Base-by-base conservation (phyloP, 2,329 filamentous ascomycete species). In the Cytospora mali region DNA sequence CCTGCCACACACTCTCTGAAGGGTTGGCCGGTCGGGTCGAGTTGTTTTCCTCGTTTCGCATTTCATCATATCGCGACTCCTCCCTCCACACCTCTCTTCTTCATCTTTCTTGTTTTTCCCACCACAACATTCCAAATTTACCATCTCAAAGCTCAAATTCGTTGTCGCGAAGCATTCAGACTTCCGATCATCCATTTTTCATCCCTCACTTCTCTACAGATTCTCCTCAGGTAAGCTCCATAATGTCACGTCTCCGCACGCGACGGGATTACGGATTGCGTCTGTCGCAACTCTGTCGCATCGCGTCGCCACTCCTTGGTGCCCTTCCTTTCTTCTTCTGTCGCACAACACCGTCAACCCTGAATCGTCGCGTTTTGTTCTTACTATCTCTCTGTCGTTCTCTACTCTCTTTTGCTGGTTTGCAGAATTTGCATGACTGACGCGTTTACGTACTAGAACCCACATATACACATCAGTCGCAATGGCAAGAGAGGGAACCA, bases 401-500 rank as follows among this genome's bases (percentile, higher is more conserved):
- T 25, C 9, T 18, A 25, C 7, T 2, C 7, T 14, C 18, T 10
- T 10, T 23, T 46, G 42, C 6, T 2, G 11, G 1, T 11, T 3
- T 48, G 33, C 28, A 46, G 2, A 31, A 16, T 16, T 10, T 52
- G 3, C 35, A n/a, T 57, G 23, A 39, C 56, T 63, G 25, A 65
- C 61, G 54, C 53, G 25, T 51, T 18, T 55, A 6, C 18, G 13
- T 27, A 11, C 3, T 21, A 63, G 61, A 14, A 27, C 11, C 55
- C 18, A 53, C 13, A 31, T 39, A 28, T n/a, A 39, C 23, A 25
- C 50, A 33, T 18, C 54, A n/a, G 29, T 48, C 54, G 58, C 61
- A 68, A 82, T 82, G 80, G 73, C 77, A 68, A 79, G 79, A 70
- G 80, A 81, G 76, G 80, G 80, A 68, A 82, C 80, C 59, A 79